A percentile compares a stretch with the other conserved stretches of the same genome.
Evolutionary conservation across 2,329 filamentous ascomycete species (phyloP).

Genomic region (Neonectria neomacrospora): DNA sequence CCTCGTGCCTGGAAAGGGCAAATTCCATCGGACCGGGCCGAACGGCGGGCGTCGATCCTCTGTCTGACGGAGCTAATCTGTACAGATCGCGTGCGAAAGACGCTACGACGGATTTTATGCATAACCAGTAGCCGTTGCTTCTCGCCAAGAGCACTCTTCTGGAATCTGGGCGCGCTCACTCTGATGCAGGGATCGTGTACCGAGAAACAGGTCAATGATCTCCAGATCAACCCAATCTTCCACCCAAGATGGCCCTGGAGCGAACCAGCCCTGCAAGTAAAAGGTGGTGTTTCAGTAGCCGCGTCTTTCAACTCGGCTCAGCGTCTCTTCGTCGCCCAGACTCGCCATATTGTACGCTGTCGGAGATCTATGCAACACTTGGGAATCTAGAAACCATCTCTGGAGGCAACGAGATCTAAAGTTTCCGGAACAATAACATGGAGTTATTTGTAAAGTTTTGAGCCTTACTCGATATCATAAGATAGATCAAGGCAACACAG

Average conservation of each 20-base stretch:
- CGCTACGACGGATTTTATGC: conserved; percentile 1
- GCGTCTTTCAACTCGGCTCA: not conserved
- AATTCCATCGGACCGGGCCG: conserved; percentile 35
- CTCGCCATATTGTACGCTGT: not conserved
- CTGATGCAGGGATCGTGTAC: too few species aligned
- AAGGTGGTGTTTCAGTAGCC: not conserved
- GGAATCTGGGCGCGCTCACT: not conserved
- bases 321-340: not conserved
- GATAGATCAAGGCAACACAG: too few species aligned
- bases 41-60: not conserved
- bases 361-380: not conserved
- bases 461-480: too few species aligned
- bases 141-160: not conserved
- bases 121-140: not conserved
- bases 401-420: not conserved
- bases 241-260: not conserved
- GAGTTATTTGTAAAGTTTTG: too few species aligned
- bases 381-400: not conserved
- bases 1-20: conserved; percentile 18
- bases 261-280: not conserved
- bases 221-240: not conserved
- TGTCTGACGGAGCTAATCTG: not conserved
- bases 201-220: not conserved
- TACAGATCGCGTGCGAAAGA: conserved; percentile 10
- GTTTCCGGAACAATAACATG: not conserved